These are phyloP conservation scores for Chaetomidium leptoderma DNA, from an alignment of 495 filamentous ascomycete genomes.

Conservation along the genomic window DNA sequence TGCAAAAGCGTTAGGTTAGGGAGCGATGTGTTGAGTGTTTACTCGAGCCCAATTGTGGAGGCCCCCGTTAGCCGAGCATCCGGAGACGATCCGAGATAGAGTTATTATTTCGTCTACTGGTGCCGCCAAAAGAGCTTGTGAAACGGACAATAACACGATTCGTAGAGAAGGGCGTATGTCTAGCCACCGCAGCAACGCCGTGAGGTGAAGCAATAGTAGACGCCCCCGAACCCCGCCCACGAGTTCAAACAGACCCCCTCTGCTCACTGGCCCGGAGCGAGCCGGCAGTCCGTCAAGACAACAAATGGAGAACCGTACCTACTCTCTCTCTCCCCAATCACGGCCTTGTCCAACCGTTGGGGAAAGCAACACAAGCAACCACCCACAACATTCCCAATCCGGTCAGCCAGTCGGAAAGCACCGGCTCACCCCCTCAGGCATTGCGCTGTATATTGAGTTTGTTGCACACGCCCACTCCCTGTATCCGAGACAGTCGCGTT, in stretches of 20 bases:
- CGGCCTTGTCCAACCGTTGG: neutral
- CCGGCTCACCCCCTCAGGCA: neutral
- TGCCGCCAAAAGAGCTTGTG: too few species aligned
- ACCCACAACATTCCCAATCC: neutral
- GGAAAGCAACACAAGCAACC: neutral
- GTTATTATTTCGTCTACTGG: neutral
- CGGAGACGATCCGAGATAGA: neutral
- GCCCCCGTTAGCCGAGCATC: neutral
- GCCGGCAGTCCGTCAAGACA: neutral
- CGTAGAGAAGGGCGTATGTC: neutral
- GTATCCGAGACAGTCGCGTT: neutral
- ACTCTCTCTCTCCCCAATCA: neutral
- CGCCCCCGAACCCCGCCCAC: neutral
- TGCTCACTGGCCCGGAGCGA: neutral
- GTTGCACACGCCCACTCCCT: neutral
- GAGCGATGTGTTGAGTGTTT: neutral
- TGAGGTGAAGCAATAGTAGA: neutral
- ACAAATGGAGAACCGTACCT: neutral
- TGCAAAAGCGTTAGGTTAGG: neutral
- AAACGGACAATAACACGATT: neutral
- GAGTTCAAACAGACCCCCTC: too few species aligned
- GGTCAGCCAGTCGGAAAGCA: conserved; percentile 6
- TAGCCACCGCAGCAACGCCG: neutral
- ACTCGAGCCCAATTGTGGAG: neutral
- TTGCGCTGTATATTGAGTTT: conserved; percentile 2